Base-by-base conservation (phyloP, 140 eudicot genomes). In the Anethum foeniculum region DNA sequence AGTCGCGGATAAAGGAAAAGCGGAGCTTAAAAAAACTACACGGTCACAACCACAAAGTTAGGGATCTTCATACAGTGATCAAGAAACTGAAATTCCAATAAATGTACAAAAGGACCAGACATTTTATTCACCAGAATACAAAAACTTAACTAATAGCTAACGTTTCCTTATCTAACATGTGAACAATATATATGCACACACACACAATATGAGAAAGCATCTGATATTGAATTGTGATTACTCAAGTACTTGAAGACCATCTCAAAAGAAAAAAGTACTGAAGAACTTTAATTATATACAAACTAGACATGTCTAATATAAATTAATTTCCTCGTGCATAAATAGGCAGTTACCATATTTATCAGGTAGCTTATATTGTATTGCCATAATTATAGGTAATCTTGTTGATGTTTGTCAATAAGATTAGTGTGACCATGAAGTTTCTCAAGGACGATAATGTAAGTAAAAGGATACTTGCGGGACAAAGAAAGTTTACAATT, bases 391-490 rank as follows among this genome's bases (percentile, higher is more conserved):
- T 6, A 32, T 32, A 68, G 11, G 43, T 68, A 34, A 68, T 68
- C 23, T 15, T 68, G 36, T 25, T 62, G 71, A 62, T 68, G 43
- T 15, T 28, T 68, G 7, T 68, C n/a, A 32, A 30, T 65, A 15
- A 68, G 41, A 32, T 68, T 32, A 68, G 74, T 68, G n/a, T 68
- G n/a, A 68, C 44, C n/a, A 7, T 68, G 23, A 16, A 68, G 44
- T 62, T n/a, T 62, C 36, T 25, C 71, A 3, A 12, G 7, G n/a
- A 28, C 44, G 2, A n/a, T 16, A 15, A 9, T 14, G 44, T 15
- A 68, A 68, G 74, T 67, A n/a, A 67, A 67, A 67, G 43, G 48
- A 38, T 48, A 36, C 48, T 71, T 71, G 28, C 6, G 76, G 76
- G 25, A 34, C 49, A 71, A 46, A 25, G 76, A 38, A 38, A 71